Conservation (phyloP, 805 yeast genomes). For the Kodamaea hsintzibuensis region DNA sequence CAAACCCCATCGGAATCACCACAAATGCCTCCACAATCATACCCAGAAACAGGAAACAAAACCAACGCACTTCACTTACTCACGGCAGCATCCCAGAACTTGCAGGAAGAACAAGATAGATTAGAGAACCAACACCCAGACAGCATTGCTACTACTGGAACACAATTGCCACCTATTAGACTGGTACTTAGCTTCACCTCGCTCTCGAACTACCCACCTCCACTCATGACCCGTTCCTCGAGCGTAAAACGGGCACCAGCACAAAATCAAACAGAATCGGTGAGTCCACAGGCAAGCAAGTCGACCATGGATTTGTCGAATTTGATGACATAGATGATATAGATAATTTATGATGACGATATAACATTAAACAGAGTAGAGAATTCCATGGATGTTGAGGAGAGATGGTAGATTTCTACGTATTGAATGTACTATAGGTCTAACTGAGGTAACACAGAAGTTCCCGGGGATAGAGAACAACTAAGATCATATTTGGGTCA, state of each 20-base stretch:
- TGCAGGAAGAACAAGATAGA: constrained; percentile 22
- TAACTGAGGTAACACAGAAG: no score
- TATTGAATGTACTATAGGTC: no score
- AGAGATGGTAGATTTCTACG: no score
- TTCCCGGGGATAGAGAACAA: no score
- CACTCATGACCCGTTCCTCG: constrained; percentile 7
- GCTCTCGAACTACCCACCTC: constrained; percentile 9
- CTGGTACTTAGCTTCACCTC: constrained; percentile 33
- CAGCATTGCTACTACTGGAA: constrained; percentile 42
- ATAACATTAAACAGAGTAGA: no score
- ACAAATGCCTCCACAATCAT: constrained; percentile 19
- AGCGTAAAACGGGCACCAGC: neutral
- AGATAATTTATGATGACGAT: neutral
- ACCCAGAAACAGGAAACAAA: constrained; percentile 9
- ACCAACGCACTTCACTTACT: constrained; percentile 24
- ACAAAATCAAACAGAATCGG: neutral
- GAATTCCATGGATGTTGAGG: no score
- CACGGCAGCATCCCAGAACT: constrained; percentile 23
- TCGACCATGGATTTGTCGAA: constrained; percentile 10
- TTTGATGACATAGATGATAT: constrained; percentile 7
- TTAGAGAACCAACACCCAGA: constrained; percentile 15
- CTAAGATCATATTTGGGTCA: no score
- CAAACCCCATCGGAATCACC: constrained; percentile 53
- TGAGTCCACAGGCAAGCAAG: constrained; percentile 2
- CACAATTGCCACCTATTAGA: constrained; percentile 44